Conservation (phyloP, 495 filamentous ascomycete genomes). For the Penicillium taxi region DNA sequence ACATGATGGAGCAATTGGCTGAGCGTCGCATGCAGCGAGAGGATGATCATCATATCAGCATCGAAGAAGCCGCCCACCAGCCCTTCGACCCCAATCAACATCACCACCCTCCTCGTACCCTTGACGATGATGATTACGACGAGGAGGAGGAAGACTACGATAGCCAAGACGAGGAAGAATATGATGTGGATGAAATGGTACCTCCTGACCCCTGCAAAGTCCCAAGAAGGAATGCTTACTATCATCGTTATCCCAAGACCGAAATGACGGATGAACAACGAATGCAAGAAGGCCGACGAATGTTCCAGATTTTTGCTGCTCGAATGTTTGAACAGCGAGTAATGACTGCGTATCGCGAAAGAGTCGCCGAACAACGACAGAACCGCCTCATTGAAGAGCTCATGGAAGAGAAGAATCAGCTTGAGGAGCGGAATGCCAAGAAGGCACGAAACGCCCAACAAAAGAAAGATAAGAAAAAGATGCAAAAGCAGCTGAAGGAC, state of each 20-base stretch:
- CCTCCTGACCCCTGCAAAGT: conserved; percentile 4
- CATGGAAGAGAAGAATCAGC: conserved; percentile 67
- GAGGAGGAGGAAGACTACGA: conserved; percentile 84
- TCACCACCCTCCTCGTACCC: conserved; percentile 56
- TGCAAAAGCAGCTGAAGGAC: conserved; percentile 77
- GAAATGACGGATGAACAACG: conserved; percentile 96
- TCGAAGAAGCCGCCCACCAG: conserved; percentile 48
- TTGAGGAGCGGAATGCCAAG: conserved; percentile 76
- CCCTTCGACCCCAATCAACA: conserved; percentile 55
- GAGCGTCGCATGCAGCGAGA: conserved; percentile 96
- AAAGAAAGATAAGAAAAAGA: conserved; percentile 79
- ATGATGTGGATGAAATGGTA: conserved; percentile 81
- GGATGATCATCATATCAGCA: conserved; percentile 72
- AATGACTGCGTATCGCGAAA: conserved; percentile 92
- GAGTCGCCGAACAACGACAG: conserved; percentile 87
- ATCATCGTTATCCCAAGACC: conserved; percentile 55
- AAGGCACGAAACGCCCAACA: conserved; percentile 89
- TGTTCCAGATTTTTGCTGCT: conserved; percentile 99
- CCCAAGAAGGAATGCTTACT: conserved; percentile 9
- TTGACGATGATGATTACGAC: conserved; percentile 68
- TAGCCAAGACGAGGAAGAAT: conserved; percentile 77
- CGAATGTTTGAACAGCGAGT: conserved; percentile 99
- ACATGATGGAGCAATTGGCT: conserved; percentile 99
- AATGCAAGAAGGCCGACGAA: conserved; percentile 95
- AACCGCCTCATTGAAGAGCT: conserved; percentile 87